phyloP scores from a whole-genome alignment of 495 filamentous ascomycete species.

The Durotheca rogersii region DNA sequence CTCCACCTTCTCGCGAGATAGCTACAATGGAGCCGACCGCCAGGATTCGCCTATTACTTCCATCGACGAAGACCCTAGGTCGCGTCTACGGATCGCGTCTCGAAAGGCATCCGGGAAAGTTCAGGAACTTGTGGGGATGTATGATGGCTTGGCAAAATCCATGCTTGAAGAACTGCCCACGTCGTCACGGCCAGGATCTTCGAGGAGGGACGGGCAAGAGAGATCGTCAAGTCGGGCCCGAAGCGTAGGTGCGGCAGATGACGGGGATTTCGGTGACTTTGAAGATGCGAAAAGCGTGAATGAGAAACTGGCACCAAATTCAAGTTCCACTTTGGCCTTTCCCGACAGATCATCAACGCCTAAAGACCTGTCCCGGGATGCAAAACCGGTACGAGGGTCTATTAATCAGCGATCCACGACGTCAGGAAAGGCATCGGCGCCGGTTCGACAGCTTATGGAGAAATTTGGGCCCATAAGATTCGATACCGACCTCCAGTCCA shows the following conservation, averaged over 20 bases:
- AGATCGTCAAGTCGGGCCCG: constrained; percentile 13
- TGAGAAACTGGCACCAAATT: constrained; percentile 23
- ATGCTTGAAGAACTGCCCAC: constrained; percentile 35
- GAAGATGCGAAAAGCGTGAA: constrained; percentile 45
- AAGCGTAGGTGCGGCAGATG: constrained; percentile 29
- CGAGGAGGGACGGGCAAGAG: constrained; percentile 4
- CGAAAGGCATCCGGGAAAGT: constrained; percentile 44
- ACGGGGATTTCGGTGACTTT: constrained; percentile 55
- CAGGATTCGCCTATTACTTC: constrained; percentile 56
- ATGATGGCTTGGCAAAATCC: constrained; percentile 45
- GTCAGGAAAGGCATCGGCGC: not conserved
- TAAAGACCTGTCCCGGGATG: constrained; percentile 10
- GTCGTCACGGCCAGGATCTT: constrained; percentile 19
- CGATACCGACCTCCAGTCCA: constrained; percentile 40
- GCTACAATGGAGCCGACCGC: constrained; percentile 38
- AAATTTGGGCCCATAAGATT: constrained; percentile 39
- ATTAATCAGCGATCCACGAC: not conserved
- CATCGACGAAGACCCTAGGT: constrained; percentile 51
- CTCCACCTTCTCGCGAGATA: constrained; percentile 45
- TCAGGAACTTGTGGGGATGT: constrained; percentile 50
- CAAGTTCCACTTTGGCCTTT: not conserved
- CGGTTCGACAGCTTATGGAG: constrained; percentile 23
- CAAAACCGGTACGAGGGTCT: not conserved
- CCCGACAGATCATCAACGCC: constrained; percentile 18
- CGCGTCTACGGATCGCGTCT: constrained; percentile 26